A percentile compares a stretch with the other conserved stretches of the same genome.
phyloP scores from a whole-genome alignment of 495 filamentous ascomycete species.

The Entonaema liquescens region DNA sequence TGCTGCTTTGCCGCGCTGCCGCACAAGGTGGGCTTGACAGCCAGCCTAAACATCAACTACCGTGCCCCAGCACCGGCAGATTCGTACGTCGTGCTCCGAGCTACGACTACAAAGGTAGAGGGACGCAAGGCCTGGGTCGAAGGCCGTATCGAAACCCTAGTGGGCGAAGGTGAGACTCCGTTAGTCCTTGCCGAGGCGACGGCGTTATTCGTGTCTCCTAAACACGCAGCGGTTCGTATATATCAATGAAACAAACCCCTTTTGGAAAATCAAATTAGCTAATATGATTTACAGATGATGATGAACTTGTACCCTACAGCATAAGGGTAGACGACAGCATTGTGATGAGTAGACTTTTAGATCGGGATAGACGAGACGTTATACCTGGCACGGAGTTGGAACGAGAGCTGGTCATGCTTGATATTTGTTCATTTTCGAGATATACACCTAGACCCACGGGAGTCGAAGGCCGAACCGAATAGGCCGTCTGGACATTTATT shows the following conservation, averaged over 20 bases:
- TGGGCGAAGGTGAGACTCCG: constrained; percentile 65
- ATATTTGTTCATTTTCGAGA: neutral
- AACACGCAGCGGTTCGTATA: constrained; percentile 73
- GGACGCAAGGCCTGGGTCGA: constrained; percentile 97
- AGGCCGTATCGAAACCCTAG: constrained; percentile 86
- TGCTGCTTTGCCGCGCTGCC: constrained; percentile 93
- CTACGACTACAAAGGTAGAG: constrained; percentile 85
- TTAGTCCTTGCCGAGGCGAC: constrained; percentile 78
- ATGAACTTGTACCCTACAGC: constrained; percentile 54
- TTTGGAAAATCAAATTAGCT: neutral
- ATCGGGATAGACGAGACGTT: constrained; percentile 12
- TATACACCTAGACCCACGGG: neutral
- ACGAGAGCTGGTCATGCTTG: constrained; percentile 6
- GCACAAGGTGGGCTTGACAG: constrained; percentile 88
- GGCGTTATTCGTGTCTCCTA: constrained; percentile 91
- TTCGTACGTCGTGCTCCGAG: constrained; percentile 80
- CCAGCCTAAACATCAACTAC: constrained; percentile 91
- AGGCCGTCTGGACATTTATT: neutral
- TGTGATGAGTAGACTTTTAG: constrained; percentile 25
- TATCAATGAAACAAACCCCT: neutral
- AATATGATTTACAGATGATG: constrained; percentile 48
- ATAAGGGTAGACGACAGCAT: constrained; percentile 8
- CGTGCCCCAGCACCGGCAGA: constrained; percentile 77
- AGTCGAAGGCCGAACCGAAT: neutral
- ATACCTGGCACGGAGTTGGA: constrained; percentile 29